phyloP scores from a whole-genome alignment of 108 stramenopile genomes.

The Craspedostauros australis region DNA sequence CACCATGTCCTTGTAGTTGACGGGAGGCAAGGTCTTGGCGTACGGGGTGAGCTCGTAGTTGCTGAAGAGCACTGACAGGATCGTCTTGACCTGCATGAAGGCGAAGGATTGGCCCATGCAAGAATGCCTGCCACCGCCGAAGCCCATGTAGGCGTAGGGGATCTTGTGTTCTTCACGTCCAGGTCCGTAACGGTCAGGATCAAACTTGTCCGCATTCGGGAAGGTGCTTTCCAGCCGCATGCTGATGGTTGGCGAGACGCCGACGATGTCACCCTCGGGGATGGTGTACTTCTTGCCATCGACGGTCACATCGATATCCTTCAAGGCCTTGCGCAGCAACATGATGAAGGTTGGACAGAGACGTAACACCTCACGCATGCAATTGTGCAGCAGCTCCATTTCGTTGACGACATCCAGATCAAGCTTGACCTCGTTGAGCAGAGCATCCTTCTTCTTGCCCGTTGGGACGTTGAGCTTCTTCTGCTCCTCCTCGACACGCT shows the following conservation, averaged over 20 bases:
- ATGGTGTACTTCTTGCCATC: conserved; percentile 68
- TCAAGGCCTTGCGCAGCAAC: conserved; percentile 90
- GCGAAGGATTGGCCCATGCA: conserved; percentile 99
- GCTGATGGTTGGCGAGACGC: conserved; percentile 88
- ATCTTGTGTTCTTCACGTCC: conserved; percentile 94
- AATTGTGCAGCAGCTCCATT: conserved; percentile 89
- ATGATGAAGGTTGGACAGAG: conserved; percentile 98
- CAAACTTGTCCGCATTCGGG: conserved; percentile 84
- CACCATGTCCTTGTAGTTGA: conserved; percentile 98
- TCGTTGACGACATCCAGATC: conserved; percentile 75
- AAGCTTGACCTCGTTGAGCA: conserved; percentile 22
- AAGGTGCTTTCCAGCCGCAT: conserved; percentile 92
- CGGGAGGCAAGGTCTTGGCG: conserved; percentile 70
- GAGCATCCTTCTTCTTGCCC: conserved; percentile 22
- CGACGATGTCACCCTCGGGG: conserved; percentile 90
- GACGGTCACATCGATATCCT: conserved; percentile 71
- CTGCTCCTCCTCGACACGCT: conserved; percentile 86
- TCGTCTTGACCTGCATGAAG: conserved; percentile 98
- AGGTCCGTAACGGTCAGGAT: conserved; percentile 95
- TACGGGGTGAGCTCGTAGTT: conserved; percentile 90
- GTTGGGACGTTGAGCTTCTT: conserved; percentile 2
- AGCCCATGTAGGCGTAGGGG: conserved; percentile 94
- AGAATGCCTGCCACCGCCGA: conserved; percentile 98
- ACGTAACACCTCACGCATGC: conserved; percentile 94
- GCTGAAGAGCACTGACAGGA: conserved; percentile 88